Percentiles rank a stretch among this genome's conserved stretches.
Conservation (phyloP, 805 yeast genomes). For the Komagataella mondaviorum region DNA sequence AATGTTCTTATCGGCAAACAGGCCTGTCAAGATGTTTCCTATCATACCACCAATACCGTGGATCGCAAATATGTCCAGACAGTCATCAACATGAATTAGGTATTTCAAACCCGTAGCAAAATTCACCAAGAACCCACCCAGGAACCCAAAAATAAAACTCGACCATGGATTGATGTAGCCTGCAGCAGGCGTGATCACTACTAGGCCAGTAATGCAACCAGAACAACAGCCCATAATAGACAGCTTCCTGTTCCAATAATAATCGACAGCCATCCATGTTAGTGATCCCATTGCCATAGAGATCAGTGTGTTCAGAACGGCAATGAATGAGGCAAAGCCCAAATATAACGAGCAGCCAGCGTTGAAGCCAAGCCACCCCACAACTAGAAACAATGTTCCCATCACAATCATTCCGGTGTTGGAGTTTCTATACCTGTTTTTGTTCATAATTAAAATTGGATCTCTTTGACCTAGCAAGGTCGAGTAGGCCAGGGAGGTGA, state of each 20-base stretch:
- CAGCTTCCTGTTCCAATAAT: slow-evolving; percentile 65
- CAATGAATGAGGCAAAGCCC: slow-evolving; percentile 60
- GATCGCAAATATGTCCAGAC: slow-evolving; percentile 83
- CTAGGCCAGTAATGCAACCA: slow-evolving; percentile 83
- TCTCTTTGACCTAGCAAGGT: slow-evolving; percentile 63
- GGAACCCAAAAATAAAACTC: slow-evolving; percentile 63
- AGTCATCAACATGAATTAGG: slow-evolving; percentile 66
- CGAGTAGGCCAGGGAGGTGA: slow-evolving; percentile 74
- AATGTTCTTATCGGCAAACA: slow-evolving; percentile 60
- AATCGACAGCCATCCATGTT: slow-evolving; percentile 78
- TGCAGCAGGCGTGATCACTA: slow-evolving; percentile 89
- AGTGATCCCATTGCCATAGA: slow-evolving; percentile 74
- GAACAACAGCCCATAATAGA: slow-evolving; percentile 88
- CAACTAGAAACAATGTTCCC: slow-evolving; percentile 73
- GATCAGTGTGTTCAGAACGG: slow-evolving; percentile 72
- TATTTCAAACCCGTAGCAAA: slow-evolving; percentile 74
- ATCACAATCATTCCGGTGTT: slow-evolving; percentile 71
- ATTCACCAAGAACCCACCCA: slow-evolving; percentile 70
- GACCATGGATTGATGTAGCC: slow-evolving; percentile 82
- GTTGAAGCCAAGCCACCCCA: slow-evolving; percentile 89
- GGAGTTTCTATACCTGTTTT: slow-evolving; percentile 57
- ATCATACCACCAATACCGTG: slow-evolving; percentile 88
- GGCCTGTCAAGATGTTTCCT: slow-evolving; percentile 68
- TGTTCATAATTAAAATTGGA: slow-evolving; percentile 45
- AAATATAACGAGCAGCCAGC: slow-evolving; percentile 78